Evolutionary conservation across 176 grass and related monocot species (phyloP).

Genomic region (Zea mays): Zm-B73-REFERENCE-NAM-5.0 NC_050098.1:161083001-161083500

Average conservation of each 20-base stretch:
- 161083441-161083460: conserved; percentile 33
- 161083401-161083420: conserved; percentile 81
- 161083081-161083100: conserved; percentile 97
- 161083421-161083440: conserved; percentile 58
- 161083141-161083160: conserved; percentile 84
- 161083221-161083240: not conserved
- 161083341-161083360: conserved; percentile 68
- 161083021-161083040: conserved; percentile 66
- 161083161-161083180: conserved; percentile 38
- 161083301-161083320: conserved; percentile 97
- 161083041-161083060: conserved; percentile 91
- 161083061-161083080: conserved; percentile 99
- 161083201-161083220: too few relatives aligned
- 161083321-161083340: conserved; percentile 97
- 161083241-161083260: too few relatives aligned
- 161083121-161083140: conserved; percentile 93
- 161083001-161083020: conserved; percentile 51
- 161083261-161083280: conserved; percentile 56
- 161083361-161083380: conserved; percentile 90
- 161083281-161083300: conserved; percentile 91
- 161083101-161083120: conserved; percentile 91
- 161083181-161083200: too few relatives aligned
- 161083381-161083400: conserved; percentile 86
- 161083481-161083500: conserved; percentile 95
- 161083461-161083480: conserved; percentile 55